Percentiles rank a stretch among this genome's conserved stretches.
Evolutionary conservation across 2,329 filamentous ascomycete genomes (phyloP).

Genomic region (Exophiala phaeomuriformis): DNA sequence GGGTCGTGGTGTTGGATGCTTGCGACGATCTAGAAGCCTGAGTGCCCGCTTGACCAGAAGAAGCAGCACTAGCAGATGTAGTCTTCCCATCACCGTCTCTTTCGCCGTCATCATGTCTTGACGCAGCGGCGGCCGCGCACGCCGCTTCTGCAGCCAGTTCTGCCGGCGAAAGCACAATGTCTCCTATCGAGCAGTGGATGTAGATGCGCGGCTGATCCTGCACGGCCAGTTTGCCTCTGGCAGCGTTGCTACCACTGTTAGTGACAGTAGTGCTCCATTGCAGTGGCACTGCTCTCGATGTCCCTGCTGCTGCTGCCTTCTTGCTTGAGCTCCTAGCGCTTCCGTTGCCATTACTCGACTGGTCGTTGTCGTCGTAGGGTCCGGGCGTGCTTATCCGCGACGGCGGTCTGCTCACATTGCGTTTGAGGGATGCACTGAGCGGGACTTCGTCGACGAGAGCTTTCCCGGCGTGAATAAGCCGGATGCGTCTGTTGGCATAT

Average conservation of each 20-base stretch:
- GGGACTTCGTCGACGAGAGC: constrained; percentile 68
- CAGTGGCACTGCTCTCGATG: too few species aligned
- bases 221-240: constrained; percentile 62
- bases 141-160: constrained; percentile 64
- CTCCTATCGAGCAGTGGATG: constrained; percentile 86
- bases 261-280: too few species aligned
- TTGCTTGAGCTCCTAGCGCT: not conserved
- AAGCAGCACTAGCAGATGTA: not conserved
- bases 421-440: constrained; percentile 60
- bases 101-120: not conserved
- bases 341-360: constrained; percentile 20
- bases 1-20: constrained; percentile 38
- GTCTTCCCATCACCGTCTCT: not conserved
- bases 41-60: constrained; percentile 13
- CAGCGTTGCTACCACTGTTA: constrained; percentile 31
- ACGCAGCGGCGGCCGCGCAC: constrained; percentile 3
- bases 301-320: not conserved
- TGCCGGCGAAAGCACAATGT: constrained; percentile 57
- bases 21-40: too few species aligned
- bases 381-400: constrained; percentile 35
- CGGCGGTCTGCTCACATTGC: constrained; percentile 47
- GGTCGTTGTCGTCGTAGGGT: constrained; percentile 15
- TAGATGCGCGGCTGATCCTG: constrained; percentile 59
- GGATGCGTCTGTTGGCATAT: constrained; percentile 62
- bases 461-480: constrained; percentile 83